phyloP scores from a whole-genome alignment of 345 rosid genomes.

The Balakata baccata region DNA sequence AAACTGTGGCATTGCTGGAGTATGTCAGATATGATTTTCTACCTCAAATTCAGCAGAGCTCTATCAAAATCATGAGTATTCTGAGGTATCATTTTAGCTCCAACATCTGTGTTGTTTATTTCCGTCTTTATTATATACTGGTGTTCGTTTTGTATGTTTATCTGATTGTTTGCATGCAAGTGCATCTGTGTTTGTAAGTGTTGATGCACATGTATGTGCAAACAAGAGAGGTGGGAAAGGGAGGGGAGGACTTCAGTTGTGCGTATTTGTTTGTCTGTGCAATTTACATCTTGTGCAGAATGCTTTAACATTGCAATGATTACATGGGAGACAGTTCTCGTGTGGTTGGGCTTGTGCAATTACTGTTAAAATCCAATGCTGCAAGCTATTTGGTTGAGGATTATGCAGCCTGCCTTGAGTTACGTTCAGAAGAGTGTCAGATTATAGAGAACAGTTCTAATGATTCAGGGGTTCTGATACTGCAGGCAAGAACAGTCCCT shows the following conservation, averaged over 20 bases:
- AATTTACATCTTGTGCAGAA: not conserved
- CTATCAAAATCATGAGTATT: conserved; percentile 82
- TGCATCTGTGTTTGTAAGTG: not conserved
- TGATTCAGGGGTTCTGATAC: conserved; percentile 81
- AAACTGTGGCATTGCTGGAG: conserved; percentile 75
- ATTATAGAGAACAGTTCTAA: conserved; percentile 58
- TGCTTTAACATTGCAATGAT: not conserved
- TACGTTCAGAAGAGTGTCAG: conserved; percentile 70
- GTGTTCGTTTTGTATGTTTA: conserved; percentile 5
- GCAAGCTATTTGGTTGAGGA: conserved; percentile 69
- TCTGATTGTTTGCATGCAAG: not conserved
- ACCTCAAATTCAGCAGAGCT: conserved; percentile 71
- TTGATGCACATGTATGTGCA: not conserved
- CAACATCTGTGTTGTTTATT: not conserved
- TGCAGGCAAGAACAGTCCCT: conserved; percentile 60
- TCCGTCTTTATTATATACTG: conserved; percentile 10
- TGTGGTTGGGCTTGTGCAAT: conserved; percentile 79
- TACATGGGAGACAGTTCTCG: conserved; percentile 63
- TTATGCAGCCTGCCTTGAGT: conserved; percentile 90
- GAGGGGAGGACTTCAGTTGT: not conserved
- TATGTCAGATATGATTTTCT: conserved; percentile 86
- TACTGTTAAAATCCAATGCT: conserved; percentile 74
- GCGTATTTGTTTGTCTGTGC: conserved; percentile 2
- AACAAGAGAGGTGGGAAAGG: not conserved
- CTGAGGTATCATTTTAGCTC: conserved; percentile 48